phyloP scores from a whole-genome alignment of 805 yeast genomes.

The Maudiozyma bulderi region DNA sequence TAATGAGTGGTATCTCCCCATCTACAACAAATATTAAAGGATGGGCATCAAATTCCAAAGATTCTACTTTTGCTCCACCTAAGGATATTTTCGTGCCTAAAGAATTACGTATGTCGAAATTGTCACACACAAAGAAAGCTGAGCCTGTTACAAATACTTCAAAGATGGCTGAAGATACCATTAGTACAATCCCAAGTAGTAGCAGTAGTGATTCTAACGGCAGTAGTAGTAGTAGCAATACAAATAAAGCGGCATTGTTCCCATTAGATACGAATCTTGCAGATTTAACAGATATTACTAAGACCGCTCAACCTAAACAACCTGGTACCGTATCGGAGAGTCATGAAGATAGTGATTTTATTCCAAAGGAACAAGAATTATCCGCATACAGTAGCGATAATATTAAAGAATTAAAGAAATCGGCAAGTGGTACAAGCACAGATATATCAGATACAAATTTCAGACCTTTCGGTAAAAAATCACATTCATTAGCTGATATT shows the following conservation, averaged over 20 bases:
- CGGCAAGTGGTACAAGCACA: background rate
- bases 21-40: background rate
- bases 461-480: slow-evolving; percentile 6
- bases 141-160: background rate
- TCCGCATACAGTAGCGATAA: background rate
- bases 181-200: too few species aligned
- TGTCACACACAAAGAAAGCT: background rate
- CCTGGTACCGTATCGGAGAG: background rate
- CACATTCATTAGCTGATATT: slow-evolving; percentile 11
- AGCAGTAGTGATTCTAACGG: background rate
- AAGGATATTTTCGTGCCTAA: background rate
- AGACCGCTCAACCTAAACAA: slow-evolving; percentile 1
- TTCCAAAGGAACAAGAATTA: background rate
- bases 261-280: slow-evolving; percentile 24
- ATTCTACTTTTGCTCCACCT: background rate
- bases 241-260: slow-evolving; percentile 6
- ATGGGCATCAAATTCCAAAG: background rate
- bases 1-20: background rate
- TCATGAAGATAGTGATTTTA: background rate
- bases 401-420: background rate
- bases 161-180: background rate
- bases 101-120: background rate
- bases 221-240: background rate
- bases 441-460: background rate
- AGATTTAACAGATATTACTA: slow-evolving; percentile 21